phyloP scores from a whole-genome alignment of 495 filamentous ascomycete genomes.

The Aspergillus bridgeri region DNA sequence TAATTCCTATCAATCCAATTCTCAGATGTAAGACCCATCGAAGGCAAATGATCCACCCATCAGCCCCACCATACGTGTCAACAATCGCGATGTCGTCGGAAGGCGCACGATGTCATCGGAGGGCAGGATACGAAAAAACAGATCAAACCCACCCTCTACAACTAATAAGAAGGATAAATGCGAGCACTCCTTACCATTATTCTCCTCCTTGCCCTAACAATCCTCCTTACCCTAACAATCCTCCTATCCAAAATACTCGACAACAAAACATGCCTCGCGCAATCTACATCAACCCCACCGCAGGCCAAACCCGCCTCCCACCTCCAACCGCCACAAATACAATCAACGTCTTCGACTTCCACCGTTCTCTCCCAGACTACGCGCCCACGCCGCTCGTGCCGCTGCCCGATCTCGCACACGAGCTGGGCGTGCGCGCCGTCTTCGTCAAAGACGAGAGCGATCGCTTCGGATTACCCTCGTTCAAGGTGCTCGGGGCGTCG shows the following conservation, averaged over 20 bases:
- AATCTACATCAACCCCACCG: constrained; percentile 32
- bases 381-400: constrained; percentile 45
- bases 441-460: constrained; percentile 58
- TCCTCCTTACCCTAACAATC: too few species aligned
- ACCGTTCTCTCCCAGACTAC: constrained; percentile 51
- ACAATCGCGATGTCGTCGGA: background rate
- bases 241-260: too few species aligned
- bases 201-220: too few species aligned
- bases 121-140: background rate
- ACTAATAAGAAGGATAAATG: too few species aligned
- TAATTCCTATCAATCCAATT: too few species aligned
- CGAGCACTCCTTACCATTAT: too few species aligned
- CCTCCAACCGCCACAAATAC: too few species aligned
- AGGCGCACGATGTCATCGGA: constrained; percentile 6
- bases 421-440: constrained; percentile 53
- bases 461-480: constrained; percentile 62
- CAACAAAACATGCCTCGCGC: constrained; percentile 13
- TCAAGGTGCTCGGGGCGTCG: constrained; percentile 76
- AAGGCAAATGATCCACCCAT: too few species aligned
- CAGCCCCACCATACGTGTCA: background rate
- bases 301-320: constrained; percentile 14
- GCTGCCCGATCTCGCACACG: constrained; percentile 49
- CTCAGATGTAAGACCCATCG: too few species aligned
- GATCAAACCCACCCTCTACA: background rate
- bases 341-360: constrained; percentile 38